These are phyloP conservation scores for Scalesia atractyloides DNA, from an alignment of 129 eudicot species.

Conservation along the genomic window DNA sequence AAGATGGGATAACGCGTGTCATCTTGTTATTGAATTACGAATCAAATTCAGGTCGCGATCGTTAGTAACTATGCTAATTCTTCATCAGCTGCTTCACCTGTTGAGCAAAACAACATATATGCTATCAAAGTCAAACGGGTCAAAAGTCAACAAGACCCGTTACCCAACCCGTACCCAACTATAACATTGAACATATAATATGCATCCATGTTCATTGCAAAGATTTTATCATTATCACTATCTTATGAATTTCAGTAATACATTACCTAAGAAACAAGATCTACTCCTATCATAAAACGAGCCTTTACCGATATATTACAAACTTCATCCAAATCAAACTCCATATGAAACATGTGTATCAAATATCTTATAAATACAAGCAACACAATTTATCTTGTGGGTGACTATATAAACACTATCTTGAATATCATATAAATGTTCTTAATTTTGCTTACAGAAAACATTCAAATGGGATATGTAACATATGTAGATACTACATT, in stretches of 20 bases:
- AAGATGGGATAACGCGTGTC: conserved; percentile 64
- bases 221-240: neutral
- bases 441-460: neutral
- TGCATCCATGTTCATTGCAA: neutral
- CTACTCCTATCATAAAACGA: neutral
- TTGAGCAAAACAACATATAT: conserved; percentile 8
- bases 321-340: conserved; percentile 16
- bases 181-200: neutral
- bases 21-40: conserved; percentile 43
- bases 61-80: conserved; percentile 31
- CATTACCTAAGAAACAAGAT: neutral
- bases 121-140: conserved; percentile 17
- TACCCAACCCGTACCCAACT: neutral
- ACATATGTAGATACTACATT: conserved; percentile 15
- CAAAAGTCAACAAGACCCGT: neutral
- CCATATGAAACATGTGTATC: conserved; percentile 9
- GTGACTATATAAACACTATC: conserved; percentile 10
- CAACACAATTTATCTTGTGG: neutral
- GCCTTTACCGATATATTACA: neutral
- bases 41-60: conserved; percentile 14
- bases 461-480: conserved; percentile 16
- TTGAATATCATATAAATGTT: conserved; percentile 12
- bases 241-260: neutral
- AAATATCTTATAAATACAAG: neutral
- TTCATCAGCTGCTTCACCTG: conserved; percentile 52